Evolutionary conservation across 164 flowering plant species (phyloP).

Genomic region (Cinnamomum chago): DNA sequence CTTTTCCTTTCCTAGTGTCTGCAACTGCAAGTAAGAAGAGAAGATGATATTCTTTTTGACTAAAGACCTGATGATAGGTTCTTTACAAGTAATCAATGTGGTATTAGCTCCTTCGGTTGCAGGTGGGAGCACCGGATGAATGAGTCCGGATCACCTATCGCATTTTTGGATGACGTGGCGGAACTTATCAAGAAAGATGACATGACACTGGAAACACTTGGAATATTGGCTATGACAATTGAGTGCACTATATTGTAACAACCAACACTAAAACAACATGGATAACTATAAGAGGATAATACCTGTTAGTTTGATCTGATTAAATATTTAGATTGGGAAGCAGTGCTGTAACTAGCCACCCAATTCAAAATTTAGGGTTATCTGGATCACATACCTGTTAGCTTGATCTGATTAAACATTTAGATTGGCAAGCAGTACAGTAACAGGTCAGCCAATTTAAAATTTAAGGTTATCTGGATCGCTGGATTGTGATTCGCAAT

Average conservation of each 20-base stretch:
- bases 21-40: slow-evolving; percentile 12
- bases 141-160: too few relatives aligned
- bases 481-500: neutral
- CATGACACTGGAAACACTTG: neutral
- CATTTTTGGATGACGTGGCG: too few relatives aligned
- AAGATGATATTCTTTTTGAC: slow-evolving; percentile 11
- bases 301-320: neutral
- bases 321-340: neutral
- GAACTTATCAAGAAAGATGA: neutral
- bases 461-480: neutral
- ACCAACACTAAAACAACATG: neutral
- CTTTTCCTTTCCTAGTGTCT: slow-evolving; percentile 7
- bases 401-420: neutral
- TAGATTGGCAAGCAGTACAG: neutral
- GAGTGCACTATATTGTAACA: neutral
- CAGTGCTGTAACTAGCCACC: neutral
- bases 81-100: neutral
- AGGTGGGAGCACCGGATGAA: neutral
- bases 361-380: neutral
- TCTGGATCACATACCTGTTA: too few relatives aligned
- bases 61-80: neutral
- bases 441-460: neutral
- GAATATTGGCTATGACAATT: neutral
- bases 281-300: neutral
- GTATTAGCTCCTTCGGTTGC: neutral